These are phyloP conservation scores for Chalaropsis ovoidea DNA, from an alignment of 2,329 filamentous ascomycete genomes.

Conservation along the genomic window DNA sequence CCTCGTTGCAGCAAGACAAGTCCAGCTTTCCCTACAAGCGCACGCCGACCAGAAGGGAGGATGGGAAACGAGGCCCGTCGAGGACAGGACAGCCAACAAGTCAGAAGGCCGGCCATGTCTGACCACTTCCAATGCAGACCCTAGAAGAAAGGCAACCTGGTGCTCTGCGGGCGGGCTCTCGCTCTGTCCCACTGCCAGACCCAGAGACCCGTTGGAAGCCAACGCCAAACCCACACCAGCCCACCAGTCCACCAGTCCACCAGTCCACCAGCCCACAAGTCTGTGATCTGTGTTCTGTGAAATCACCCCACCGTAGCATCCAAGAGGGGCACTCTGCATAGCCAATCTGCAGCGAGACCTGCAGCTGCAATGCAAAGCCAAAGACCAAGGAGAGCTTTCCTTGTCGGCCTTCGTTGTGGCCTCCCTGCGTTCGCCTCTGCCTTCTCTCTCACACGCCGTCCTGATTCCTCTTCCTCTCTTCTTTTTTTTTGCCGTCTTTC, in stretches of 20 bases:
- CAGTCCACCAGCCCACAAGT: not conserved
- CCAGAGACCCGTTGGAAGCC: no score
- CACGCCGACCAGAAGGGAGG: not conserved
- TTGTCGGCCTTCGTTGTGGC: not conserved
- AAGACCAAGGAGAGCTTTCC: not conserved
- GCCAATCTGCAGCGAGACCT: constrained; percentile 15
- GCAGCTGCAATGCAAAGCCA: constrained; percentile 13
- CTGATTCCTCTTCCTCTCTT: not conserved
- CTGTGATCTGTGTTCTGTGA: constrained; percentile 1
- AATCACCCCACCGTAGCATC: constrained; percentile 23
- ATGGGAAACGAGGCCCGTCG: not conserved
- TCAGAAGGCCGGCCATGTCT: no score
- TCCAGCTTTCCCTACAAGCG: not conserved
- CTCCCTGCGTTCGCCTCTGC: no score
- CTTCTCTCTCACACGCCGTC: no score
- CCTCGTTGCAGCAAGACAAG: no score
- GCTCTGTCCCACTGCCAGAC: no score
- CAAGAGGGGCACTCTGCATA: constrained; percentile 20
- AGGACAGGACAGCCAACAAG: not conserved
- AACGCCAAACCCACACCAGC: not conserved
- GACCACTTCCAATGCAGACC: no score
- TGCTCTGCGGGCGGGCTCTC: no score
- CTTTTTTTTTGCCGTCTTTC: not conserved
- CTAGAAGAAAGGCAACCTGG: no score
- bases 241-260: not conserved